phyloP scores from a whole-genome alignment of 1,284 basidiomycete genomes.

The Athelia sp. region DNA sequence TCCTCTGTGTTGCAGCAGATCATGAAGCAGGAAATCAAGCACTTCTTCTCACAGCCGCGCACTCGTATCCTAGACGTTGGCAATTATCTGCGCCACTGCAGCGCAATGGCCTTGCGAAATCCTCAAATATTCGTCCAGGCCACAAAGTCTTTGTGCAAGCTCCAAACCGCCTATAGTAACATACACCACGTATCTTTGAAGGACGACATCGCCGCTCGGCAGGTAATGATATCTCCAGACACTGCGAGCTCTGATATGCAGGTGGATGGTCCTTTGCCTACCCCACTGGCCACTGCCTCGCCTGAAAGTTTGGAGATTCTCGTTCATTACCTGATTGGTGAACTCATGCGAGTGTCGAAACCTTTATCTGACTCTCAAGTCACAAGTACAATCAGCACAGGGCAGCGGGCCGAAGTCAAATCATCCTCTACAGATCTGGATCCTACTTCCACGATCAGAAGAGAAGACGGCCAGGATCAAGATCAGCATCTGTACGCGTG shows the following conservation, averaged over 20 bases:
- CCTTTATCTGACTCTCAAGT: conserved; percentile 23
- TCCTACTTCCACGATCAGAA: conserved; percentile 11
- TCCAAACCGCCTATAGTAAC: conserved; percentile 61
- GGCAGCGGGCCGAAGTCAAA: conserved; percentile 11
- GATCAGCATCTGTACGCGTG: conserved; percentile 65
- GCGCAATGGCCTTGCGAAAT: conserved; percentile 81
- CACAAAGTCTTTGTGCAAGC: conserved; percentile 65
- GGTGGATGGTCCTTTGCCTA: conserved; percentile 42
- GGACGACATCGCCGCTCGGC: conserved; percentile 20
- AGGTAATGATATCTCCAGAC: conserved; percentile 15
- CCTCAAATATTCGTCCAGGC: conserved; percentile 74
- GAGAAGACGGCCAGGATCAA: conserved; percentile 11
- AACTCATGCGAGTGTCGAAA: conserved; percentile 64
- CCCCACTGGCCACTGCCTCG: background rate
- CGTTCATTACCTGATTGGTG: conserved; percentile 69
- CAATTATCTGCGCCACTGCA: conserved; percentile 74
- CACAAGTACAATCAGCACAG: conserved; percentile 7
- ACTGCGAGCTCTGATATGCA: conserved; percentile 50
- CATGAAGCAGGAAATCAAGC: conserved; percentile 81
- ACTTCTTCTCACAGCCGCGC: conserved; percentile 70
- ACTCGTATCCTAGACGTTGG: conserved; percentile 68
- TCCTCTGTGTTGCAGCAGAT: conserved; percentile 56
- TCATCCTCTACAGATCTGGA: conserved; percentile 12
- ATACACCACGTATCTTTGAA: conserved; percentile 66
- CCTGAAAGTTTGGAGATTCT: conserved; percentile 56